Percentiles rank a stretch among this genome's conserved stretches.
Conservation (phyloP, 306 rosid species). For the Castanea crenata region DNA sequence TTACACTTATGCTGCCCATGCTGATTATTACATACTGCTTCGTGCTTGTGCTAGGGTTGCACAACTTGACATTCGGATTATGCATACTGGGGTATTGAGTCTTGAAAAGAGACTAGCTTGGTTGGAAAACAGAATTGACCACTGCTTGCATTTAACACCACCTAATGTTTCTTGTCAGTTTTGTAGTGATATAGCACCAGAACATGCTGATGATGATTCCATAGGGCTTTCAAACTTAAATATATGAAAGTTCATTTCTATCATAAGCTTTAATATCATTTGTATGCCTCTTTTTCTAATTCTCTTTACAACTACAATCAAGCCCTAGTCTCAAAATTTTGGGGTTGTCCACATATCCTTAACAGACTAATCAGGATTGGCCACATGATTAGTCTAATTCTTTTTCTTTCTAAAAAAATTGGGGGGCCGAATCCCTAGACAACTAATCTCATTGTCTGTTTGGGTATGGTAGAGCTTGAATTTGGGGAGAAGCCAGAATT, state of each 20-base stretch:
- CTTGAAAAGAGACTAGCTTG: conserved; percentile 77
- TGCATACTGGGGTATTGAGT: conserved; percentile 73
- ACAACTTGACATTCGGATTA: conserved; percentile 59
- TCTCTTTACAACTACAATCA: too few species aligned
- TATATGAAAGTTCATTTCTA: conserved; percentile 17
- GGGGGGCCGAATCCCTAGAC: too few species aligned
- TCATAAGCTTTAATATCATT: too few species aligned
- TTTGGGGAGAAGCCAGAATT: too few species aligned
- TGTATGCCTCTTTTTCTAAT: too few species aligned
- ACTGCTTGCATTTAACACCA: conserved; percentile 47
- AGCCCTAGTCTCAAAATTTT: too few species aligned
- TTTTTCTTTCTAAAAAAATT: too few species aligned
- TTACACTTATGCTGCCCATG: conserved; percentile 64
- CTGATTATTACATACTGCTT: conserved; percentile 87
- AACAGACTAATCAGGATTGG: too few species aligned
- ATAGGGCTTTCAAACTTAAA: conserved; percentile 29
- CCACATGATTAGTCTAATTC: too few species aligned
- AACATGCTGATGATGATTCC: conserved; percentile 24
- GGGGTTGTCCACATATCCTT: too few species aligned
- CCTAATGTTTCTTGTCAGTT: conserved; percentile 56
- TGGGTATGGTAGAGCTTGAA: too few species aligned
- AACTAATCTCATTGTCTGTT: too few species aligned
- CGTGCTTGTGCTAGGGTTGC: conserved; percentile 74
- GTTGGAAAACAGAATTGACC: conserved; percentile 55
- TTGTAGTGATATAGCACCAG: conserved; percentile 38